Percentiles rank a stretch among this genome's conserved stretches.
phyloP scores from a whole-genome alignment of 208 protist species.

The Wallacemonas sp. region DNA sequence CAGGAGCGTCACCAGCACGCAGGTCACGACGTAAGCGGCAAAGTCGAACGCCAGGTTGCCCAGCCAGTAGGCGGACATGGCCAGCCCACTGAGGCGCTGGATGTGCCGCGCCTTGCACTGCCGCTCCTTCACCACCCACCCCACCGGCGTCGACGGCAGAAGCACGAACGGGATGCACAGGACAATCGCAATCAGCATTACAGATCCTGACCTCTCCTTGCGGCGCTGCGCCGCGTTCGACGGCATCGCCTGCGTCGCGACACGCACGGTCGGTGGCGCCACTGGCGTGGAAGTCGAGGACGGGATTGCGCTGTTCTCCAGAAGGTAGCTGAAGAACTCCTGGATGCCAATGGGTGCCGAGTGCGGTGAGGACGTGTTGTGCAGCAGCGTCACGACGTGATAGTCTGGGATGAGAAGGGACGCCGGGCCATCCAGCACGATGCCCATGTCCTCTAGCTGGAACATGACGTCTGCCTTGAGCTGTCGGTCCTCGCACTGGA shows the following conservation, averaged over 20 bases:
- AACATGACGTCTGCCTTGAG: neutral
- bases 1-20: slow-evolving; percentile 36
- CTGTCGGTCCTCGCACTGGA: slow-evolving; percentile 32
- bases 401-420: slow-evolving; percentile 42
- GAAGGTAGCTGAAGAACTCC: slow-evolving; percentile 23
- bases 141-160: slow-evolving; percentile 63
- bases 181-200: slow-evolving; percentile 45
- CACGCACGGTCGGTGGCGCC: slow-evolving; percentile 1
- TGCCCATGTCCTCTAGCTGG: slow-evolving; percentile 22
- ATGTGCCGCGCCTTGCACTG: slow-evolving; percentile 72
- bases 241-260: slow-evolving; percentile 21
- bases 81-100: slow-evolving; percentile 75
- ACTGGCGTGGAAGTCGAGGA: slow-evolving; percentile 3
- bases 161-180: slow-evolving; percentile 77
- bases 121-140: slow-evolving; percentile 79
- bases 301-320: neutral
- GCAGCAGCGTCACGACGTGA: slow-evolving; percentile 21
- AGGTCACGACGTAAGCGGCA: slow-evolving; percentile 39
- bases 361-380: slow-evolving; percentile 36
- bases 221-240: slow-evolving; percentile 21
- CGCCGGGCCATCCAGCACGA: slow-evolving; percentile 16
- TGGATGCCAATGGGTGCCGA: slow-evolving; percentile 20
- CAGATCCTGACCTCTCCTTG: slow-evolving; percentile 5
- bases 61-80: slow-evolving; percentile 68
- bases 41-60: slow-evolving; percentile 74